These are phyloP conservation scores for Silene uniflora DNA, from an alignment of 148 eudicot species.

Conservation along the genomic window DNA sequence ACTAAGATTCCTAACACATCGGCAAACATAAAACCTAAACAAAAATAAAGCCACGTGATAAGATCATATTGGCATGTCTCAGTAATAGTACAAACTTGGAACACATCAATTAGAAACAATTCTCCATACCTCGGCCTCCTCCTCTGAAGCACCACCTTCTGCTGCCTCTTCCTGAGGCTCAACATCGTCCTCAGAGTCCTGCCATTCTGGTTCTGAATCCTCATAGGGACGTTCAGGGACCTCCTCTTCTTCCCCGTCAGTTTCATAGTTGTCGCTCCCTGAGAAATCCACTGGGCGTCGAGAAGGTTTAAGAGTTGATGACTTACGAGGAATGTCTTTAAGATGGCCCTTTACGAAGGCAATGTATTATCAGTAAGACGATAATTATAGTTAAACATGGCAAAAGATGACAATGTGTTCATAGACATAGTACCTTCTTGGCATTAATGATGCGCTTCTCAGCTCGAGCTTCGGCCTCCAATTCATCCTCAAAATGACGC, in stretches of 20 bases:
- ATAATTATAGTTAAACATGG: neutral
- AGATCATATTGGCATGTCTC: neutral
- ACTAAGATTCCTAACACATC: neutral
- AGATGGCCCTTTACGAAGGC: conserved; percentile 31
- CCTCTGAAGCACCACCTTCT: conserved; percentile 69
- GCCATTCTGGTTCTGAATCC: conserved; percentile 68
- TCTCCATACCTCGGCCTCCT: conserved; percentile 77
- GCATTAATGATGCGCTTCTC: conserved; percentile 89
- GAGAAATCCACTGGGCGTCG: conserved; percentile 72
- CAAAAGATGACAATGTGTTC: neutral
- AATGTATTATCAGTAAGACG: neutral
- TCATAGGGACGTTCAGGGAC: conserved; percentile 56
- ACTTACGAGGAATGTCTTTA: conserved; percentile 60
- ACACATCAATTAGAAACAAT: neutral
- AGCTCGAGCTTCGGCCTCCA: conserved; percentile 90
- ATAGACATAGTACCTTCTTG: conserved; percentile 52
- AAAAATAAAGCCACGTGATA: neutral
- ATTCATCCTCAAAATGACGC: conserved; percentile 75
- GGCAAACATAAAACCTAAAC: neutral
- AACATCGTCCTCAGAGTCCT: conserved; percentile 65
- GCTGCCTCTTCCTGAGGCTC: conserved; percentile 52
- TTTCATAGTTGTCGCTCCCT: conserved; percentile 97
- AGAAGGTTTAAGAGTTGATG: conserved; percentile 57
- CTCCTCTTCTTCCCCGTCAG: conserved; percentile 87
- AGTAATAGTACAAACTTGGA: neutral